A percentile compares a stretch with the other conserved stretches of the same genome.
Conservation (phyloP, 2,329 filamentous ascomycete species). For the Monilinia fructicola region DNA sequence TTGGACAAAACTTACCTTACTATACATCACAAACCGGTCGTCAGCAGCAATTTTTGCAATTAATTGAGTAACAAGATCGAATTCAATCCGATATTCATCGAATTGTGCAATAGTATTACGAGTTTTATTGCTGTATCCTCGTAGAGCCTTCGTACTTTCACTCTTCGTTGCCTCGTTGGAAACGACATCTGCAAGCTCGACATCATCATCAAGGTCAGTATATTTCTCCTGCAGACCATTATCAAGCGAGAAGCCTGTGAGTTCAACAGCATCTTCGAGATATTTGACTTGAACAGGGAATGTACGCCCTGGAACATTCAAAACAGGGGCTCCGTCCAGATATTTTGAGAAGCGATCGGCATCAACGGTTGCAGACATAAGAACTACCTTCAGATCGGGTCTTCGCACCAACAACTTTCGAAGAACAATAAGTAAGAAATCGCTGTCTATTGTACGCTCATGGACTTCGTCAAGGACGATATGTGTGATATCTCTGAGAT, state of each 20-base stretch:
- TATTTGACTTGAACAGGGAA: slow-evolving; percentile 88
- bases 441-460: slow-evolving; percentile 92
- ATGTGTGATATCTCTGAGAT: slow-evolving; percentile 87
- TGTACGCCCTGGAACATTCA: slow-evolving; percentile 89
- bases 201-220: slow-evolving; percentile 64
- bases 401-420: slow-evolving; percentile 74
- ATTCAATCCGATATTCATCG: slow-evolving; percentile 91
- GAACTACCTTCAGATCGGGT: slow-evolving; percentile 82
- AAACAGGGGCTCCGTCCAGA: slow-evolving; percentile 77
- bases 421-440: slow-evolving; percentile 90
- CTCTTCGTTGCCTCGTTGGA: slow-evolving; percentile 47
- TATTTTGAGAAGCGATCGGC: slow-evolving; percentile 89
- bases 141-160: slow-evolving; percentile 63
- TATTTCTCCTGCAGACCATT: slow-evolving; percentile 49
- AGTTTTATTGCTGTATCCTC: slow-evolving; percentile 74
- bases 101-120: slow-evolving; percentile 71
- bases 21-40: slow-evolving; percentile 66
- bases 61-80: slow-evolving; percentile 78
- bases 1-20: slow-evolving; percentile 47
- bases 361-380: slow-evolving; percentile 98
- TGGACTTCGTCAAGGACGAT: slow-evolving; percentile 97
- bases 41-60: slow-evolving; percentile 73
- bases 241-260: slow-evolving; percentile 70
- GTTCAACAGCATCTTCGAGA: slow-evolving; percentile 87
- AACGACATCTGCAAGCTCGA: slow-evolving; percentile 49